Evolutionary conservation across 768 basidiomycete genomes (phyloP).

Genomic region (Pisolithus albus): DNA sequence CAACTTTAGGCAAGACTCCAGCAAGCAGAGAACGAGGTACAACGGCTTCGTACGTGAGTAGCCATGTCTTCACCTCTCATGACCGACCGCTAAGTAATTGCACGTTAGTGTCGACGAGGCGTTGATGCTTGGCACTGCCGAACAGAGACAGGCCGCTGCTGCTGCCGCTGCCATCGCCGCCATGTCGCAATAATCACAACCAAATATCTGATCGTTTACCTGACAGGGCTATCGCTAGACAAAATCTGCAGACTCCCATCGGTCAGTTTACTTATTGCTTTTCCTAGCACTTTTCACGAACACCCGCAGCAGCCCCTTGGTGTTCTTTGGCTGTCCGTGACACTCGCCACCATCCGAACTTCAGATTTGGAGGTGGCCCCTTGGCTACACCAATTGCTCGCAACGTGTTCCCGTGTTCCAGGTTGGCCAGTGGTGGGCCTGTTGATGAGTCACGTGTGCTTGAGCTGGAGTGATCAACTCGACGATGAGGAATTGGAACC

Average conservation of each 20-base stretch:
- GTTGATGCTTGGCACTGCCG: conserved; percentile 78
- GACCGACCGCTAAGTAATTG: not conserved
- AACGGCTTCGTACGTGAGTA: conserved; percentile 60
- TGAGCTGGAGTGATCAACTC: conserved; percentile 26
- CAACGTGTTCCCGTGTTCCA: conserved; percentile 18
- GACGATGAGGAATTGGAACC: conserved; percentile 45
- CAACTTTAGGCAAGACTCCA: conserved; percentile 72
- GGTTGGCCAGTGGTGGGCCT: conserved; percentile 38
- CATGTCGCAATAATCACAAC: conserved; percentile 36
- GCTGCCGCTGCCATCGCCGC: conserved; percentile 48
- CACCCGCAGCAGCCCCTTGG: conserved; percentile 16
- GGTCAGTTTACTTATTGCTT: conserved; percentile 33
- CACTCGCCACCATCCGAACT: conserved; percentile 11
- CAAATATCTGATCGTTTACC: conserved; percentile 40
- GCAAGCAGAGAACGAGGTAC: conserved; percentile 72
- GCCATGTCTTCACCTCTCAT: not conserved
- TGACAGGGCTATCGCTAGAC: conserved; percentile 1
- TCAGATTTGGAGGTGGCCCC: conserved; percentile 24
- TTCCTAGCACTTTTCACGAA: conserved; percentile 31
- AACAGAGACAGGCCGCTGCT: conserved; percentile 58
- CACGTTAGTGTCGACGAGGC: conserved; percentile 68
- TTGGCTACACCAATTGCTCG: conserved; percentile 53
- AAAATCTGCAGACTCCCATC: conserved; percentile 19
- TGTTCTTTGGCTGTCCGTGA: conserved; percentile 19
- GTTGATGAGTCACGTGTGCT: conserved; percentile 9